phyloP scores from a whole-genome alignment of 306 rosid genomes.

The Cajanus cajan region DNA sequence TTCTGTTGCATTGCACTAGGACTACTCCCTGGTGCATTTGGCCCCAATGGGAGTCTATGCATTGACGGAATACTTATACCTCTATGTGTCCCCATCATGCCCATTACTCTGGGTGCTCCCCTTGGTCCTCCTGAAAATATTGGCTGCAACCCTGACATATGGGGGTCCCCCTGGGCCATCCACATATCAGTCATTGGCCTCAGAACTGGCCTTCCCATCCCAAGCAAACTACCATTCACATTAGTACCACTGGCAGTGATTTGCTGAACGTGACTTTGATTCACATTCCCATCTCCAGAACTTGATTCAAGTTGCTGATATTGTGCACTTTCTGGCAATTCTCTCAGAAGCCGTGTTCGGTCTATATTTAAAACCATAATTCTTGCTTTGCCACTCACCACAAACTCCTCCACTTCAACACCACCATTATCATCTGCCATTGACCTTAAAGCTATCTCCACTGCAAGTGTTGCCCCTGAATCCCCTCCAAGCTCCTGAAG shows the following conservation, averaged over 20 bases:
- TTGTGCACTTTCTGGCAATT: slow-evolving; percentile 73
- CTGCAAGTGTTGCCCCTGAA: slow-evolving; percentile 74
- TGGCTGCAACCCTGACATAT: slow-evolving; percentile 54
- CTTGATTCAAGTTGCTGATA: slow-evolving; percentile 48
- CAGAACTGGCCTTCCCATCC: slow-evolving; percentile 55
- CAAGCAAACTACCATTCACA: slow-evolving; percentile 57
- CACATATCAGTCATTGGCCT: slow-evolving; percentile 75
- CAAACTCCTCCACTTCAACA: slow-evolving; percentile 87
- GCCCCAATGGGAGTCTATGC: slow-evolving; percentile 69
- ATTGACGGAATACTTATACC: slow-evolving; percentile 63
- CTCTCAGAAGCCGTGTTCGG: slow-evolving; percentile 72
- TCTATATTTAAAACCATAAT: slow-evolving; percentile 80
- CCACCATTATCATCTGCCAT: slow-evolving; percentile 81
- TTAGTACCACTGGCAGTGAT: slow-evolving; percentile 32
- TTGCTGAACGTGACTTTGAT: slow-evolving; percentile 55
- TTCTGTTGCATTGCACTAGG: slow-evolving; percentile 51
- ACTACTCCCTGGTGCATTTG: slow-evolving; percentile 45
- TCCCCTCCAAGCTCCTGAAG: slow-evolving; percentile 83
- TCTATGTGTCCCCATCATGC: slow-evolving; percentile 66
- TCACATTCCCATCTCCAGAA: slow-evolving; percentile 47
- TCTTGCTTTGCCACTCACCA: slow-evolving; percentile 83
- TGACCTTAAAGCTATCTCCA: slow-evolving; percentile 93
- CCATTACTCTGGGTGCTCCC: slow-evolving; percentile 59
- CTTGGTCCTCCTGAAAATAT: slow-evolving; percentile 66
- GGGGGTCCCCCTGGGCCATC: slow-evolving; percentile 71